Base-by-base conservation (phyloP, 768 basidiomycete species). In the Kwoniella sp. region DNA sequence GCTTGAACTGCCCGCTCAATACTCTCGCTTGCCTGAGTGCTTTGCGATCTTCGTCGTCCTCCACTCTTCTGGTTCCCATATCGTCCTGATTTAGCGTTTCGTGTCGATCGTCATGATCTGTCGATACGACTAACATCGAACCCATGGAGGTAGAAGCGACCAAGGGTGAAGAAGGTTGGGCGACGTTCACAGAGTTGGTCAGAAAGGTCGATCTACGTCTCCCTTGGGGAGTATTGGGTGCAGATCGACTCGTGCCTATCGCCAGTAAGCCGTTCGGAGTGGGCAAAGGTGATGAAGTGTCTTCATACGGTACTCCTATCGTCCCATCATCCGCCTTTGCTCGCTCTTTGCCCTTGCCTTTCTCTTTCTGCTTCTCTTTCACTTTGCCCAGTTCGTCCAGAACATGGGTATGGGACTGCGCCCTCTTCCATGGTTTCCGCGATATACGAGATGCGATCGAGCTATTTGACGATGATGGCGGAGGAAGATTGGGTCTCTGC, bases 1-100 rank as follows among this genome's bases (percentile, higher is more conserved):
- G 58, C 30, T 41, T 61, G 45, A 63, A 73, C 22, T 68, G 66
- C 1, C 63, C 64, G 25, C 69, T 71, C 9, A 55, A 29, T 7
- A 70, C 47, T 54, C 51, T 61, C 34, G 51, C 52, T 45, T 52
- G 55, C 41, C 34, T 55, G 41, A 45, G 41, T 17, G 41, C 41
- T 45, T 17, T 45, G 4, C 41, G 41, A 20, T 45, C 41, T 17
- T 25, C 60, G 4, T 52, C 51, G 26, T 4, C 20, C n/a, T 15
- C 22, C 31, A 3, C 22, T 26, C 1, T 29, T 17, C 5, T 11
- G 8, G 9, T 37, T 31, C 17, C 53, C 8, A 22, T 51, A 8
- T 30, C 48, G 37, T 48, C 15, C 15, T 47, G 31, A 45, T 61
- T 30, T 1, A 45, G n/a, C 2, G 38, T 53, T 61, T 61, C 51